These are phyloP conservation scores for Paramecium bursaria DNA, from an alignment of 73 alveolate species.

Conservation along the genomic window DNA sequence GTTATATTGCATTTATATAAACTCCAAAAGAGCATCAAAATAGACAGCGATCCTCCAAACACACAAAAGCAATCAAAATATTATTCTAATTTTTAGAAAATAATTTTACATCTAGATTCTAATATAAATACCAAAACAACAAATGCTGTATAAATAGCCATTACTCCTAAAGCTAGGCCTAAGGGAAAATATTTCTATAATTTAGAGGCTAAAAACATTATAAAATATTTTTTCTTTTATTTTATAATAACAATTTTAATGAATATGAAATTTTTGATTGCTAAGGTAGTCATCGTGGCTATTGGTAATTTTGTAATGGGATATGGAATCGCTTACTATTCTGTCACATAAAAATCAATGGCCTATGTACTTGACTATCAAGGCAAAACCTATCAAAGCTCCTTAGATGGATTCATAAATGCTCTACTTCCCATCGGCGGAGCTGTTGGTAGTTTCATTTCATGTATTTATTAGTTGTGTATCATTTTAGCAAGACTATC, in stretches of 20 bases:
- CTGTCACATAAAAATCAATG: constrained; percentile 34
- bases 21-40: constrained; percentile 36
- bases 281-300: no score
- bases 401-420: constrained; percentile 22
- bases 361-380: background rate
- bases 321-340: constrained; percentile 4
- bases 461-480: background rate
- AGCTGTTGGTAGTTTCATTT: constrained; percentile 17
- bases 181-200: constrained; percentile 54
- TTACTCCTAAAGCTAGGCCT: background rate
- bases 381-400: background rate
- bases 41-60: background rate
- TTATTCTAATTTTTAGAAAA: background rate
- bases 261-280: no score
- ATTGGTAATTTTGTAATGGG: constrained; percentile 32
- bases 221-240: no score
- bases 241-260: no score
- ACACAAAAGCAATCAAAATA: background rate
- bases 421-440: constrained; percentile 39
- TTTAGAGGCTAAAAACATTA: no score
- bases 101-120: constrained; percentile 1
- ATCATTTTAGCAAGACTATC: background rate
- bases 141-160: constrained; percentile 21
- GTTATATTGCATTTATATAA: background rate
- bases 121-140: background rate